Percentiles rank a stretch among this genome's conserved stretches.
phyloP scores from a whole-genome alignment of 129 eudicot species.

The Heracleum sosnowskyi region DNA sequence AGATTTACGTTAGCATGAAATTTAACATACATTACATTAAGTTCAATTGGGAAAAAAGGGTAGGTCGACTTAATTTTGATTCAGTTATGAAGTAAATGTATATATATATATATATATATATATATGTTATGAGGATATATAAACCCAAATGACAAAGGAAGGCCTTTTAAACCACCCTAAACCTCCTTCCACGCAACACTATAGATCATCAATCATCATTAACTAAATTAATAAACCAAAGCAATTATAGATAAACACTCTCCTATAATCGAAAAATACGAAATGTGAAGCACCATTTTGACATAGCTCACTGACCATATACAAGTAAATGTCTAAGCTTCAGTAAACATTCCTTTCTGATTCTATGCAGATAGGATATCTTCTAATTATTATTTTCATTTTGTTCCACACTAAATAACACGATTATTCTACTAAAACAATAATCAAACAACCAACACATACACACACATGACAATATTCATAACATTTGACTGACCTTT shows the following conservation, averaged over 20 bases:
- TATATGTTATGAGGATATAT: not conserved
- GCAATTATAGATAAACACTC: not conserved
- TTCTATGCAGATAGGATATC: not conserved
- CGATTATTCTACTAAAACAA: not conserved
- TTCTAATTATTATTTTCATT: too few relatives aligned
- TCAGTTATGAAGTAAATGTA: not conserved
- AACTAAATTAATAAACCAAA: too few relatives aligned
- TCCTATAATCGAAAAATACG: too few relatives aligned
- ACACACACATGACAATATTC: too few relatives aligned
- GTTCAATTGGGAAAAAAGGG: not conserved
- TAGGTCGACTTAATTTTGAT: not conserved
- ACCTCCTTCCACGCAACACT: not conserved
- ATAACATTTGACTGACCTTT: slow-evolving; percentile 38
- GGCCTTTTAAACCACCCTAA: not conserved
- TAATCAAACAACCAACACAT: not conserved
- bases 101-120: too few relatives aligned
- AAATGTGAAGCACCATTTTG: not conserved
- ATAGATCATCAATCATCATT: not conserved
- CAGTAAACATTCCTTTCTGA: not conserved
- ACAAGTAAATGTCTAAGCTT: not conserved
- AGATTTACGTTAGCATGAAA: too few relatives aligned
- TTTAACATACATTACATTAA: not conserved
- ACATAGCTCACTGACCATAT: not conserved
- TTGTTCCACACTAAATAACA: too few relatives aligned
- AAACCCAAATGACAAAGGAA: not conserved